These are phyloP conservation scores for Castanea crenata DNA, from an alignment of 306 rosid genomes.

Conservation along the genomic window DNA sequence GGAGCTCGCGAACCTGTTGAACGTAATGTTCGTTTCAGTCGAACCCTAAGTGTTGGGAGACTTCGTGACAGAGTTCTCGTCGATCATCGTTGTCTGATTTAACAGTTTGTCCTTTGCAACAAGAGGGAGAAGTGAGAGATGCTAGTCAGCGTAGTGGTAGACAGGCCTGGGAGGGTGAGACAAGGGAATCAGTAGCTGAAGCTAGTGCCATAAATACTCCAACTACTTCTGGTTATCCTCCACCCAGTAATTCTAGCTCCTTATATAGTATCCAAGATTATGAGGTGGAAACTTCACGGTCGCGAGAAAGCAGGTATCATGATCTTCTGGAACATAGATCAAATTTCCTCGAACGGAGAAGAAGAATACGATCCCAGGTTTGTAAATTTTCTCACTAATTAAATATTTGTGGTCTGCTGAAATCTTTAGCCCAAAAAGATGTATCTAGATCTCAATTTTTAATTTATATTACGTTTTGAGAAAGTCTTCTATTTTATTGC, in stretches of 20 bases:
- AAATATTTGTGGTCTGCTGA: constrained; percentile 16
- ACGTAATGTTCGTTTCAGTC: constrained; percentile 84
- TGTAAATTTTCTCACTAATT: constrained; percentile 30
- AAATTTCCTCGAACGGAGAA: constrained; percentile 92
- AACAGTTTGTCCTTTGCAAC: constrained; percentile 67
- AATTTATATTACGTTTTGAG: neutral
- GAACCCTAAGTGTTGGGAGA: constrained; percentile 98
- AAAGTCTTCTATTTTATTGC: neutral
- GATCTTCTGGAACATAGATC: constrained; percentile 90
- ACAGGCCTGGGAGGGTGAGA: constrained; percentile 46
- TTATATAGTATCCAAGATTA: constrained; percentile 63
- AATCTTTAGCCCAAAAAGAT: constrained; percentile 3
- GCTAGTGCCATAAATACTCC: constrained; percentile 38
- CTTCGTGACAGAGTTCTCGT: constrained; percentile 98
- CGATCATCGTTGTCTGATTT: constrained; percentile 79
- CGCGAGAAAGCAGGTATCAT: constrained; percentile 86
- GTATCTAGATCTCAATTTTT: constrained; percentile 1
- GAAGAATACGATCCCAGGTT: constrained; percentile 98
- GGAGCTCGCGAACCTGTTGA: constrained; percentile 87
- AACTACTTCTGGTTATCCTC: constrained; percentile 47
- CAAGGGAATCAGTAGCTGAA: constrained; percentile 41
- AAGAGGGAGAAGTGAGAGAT: constrained; percentile 70
- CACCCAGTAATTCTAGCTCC: constrained; percentile 57
- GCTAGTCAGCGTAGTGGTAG: constrained; percentile 44
- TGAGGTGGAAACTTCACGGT: constrained; percentile 63